Percentiles rank a stretch among this genome's conserved stretches.
Evolutionary conservation across 306 rosid genomes (phyloP).

Genomic region (Canavalia gladiata): DNA sequence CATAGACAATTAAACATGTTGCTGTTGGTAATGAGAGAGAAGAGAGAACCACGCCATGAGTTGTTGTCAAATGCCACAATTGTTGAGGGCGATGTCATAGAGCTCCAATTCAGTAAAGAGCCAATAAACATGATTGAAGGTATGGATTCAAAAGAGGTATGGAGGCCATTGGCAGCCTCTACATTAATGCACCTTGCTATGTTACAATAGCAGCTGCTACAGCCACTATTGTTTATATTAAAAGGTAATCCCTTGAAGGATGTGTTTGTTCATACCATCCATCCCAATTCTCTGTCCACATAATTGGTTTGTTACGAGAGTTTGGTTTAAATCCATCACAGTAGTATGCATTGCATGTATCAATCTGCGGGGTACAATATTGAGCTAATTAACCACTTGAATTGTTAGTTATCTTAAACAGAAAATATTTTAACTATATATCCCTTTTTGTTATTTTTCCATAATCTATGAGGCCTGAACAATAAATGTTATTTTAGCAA

Average conservation of each 20-base stretch:
- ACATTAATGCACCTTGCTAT: background rate
- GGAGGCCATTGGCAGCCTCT: constrained; percentile 7
- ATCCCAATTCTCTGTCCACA: constrained; percentile 98
- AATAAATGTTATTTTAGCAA: constrained; percentile 32
- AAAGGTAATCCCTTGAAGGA: constrained; percentile 41
- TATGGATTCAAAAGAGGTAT: background rate
- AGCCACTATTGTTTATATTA: constrained; percentile 28
- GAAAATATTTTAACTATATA: constrained; percentile 14
- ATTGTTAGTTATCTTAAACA: constrained; percentile 7
- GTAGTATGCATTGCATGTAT: constrained; percentile 95
- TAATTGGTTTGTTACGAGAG: constrained; percentile 72
- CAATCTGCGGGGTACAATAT: constrained; percentile 66
- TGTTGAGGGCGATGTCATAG: background rate
- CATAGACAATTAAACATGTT: background rate
- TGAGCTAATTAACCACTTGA: constrained; percentile 35
- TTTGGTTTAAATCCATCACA: constrained; percentile 95
- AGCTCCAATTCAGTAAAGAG: constrained; percentile 12
- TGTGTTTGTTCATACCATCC: constrained; percentile 79
- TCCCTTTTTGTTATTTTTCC: constrained; percentile 6
- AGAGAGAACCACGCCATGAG: constrained; percentile 8
- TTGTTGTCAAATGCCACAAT: background rate
- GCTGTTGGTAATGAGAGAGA: background rate
- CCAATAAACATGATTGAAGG: constrained; percentile 2
- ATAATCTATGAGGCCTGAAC: constrained; percentile 34
- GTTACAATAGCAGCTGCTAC: constrained; percentile 1